Evolutionary conservation across 768 basidiomycete genomes (phyloP).

Genomic region (Lactarius akahatsu): DNA sequence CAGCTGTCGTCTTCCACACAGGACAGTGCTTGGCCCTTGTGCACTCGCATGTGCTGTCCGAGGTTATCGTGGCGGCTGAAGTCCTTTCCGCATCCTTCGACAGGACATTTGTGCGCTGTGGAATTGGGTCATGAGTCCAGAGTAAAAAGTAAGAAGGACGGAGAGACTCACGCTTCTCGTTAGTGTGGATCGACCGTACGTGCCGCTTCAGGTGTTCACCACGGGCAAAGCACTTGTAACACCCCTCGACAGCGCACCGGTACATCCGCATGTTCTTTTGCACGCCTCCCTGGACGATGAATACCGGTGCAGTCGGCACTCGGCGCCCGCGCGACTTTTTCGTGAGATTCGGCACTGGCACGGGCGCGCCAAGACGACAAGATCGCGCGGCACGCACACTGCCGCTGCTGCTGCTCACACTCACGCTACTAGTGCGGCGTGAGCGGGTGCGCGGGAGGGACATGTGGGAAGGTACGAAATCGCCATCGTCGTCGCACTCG

Average conservation of each 20-base stretch:
- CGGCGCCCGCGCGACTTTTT: constrained; percentile 79
- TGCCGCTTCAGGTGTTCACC: constrained; percentile 91
- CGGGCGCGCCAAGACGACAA: constrained; percentile 49
- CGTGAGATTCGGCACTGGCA: constrained; percentile 73
- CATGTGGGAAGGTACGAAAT: constrained; percentile 17
- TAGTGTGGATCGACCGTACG: constrained; percentile 83
- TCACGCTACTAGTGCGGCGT: constrained; percentile 26
- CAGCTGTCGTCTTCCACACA: constrained; percentile 13
- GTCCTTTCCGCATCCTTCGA: constrained; percentile 76
- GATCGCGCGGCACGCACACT: constrained; percentile 32
- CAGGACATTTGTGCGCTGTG: constrained; percentile 77
- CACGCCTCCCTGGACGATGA: constrained; percentile 32
- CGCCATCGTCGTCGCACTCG: constrained; percentile 25
- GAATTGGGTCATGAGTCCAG: constrained; percentile 20
- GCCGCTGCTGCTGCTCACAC: constrained; percentile 25
- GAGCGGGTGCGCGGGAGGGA: constrained; percentile 19
- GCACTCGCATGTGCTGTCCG: constrained; percentile 84
- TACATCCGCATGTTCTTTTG: constrained; percentile 45
- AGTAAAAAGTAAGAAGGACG: constrained; percentile 1
- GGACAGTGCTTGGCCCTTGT: constrained; percentile 41
- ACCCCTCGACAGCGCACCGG: constrained; percentile 75
- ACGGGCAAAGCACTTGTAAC: constrained; percentile 84
- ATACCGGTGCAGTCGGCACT: constrained; percentile 54
- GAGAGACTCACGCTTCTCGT: constrained; percentile 79
- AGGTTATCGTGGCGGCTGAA: constrained; percentile 89